Evolutionary conservation across 129 eudicot genomes (phyloP).

Genomic region (Helianthus annuus): HanXRQr2.0-SUNRISE NC_035447.2:24433461-24433960

Average conservation of each 20-base stretch:
- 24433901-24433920: slow-evolving; percentile 1
- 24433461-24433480: slow-evolving; percentile 11
- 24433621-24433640: slow-evolving; percentile 52
- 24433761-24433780: slow-evolving; percentile 88
- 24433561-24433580: slow-evolving; percentile 62
- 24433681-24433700: not conserved
- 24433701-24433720: not conserved
- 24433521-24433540: slow-evolving; percentile 85
- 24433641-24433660: slow-evolving; percentile 55
- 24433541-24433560: slow-evolving; percentile 66
- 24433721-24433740: not conserved
- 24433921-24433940: not conserved
- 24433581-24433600: slow-evolving; percentile 57
- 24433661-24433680: slow-evolving; percentile 48
- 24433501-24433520: slow-evolving; percentile 78
- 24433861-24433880: slow-evolving; percentile 72
- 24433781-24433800: slow-evolving; percentile 87
- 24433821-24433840: slow-evolving; percentile 86
- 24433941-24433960: slow-evolving; percentile 50
- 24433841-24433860: slow-evolving; percentile 74
- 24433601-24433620: slow-evolving; percentile 55
- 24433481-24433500: slow-evolving; percentile 44
- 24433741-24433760: slow-evolving; percentile 85
- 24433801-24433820: slow-evolving; percentile 99
- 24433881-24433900: slow-evolving; percentile 13